Evolutionary conservation across 345 rosid genomes (phyloP).

Genomic region (Bruguiera gymnorhiza): DNA sequence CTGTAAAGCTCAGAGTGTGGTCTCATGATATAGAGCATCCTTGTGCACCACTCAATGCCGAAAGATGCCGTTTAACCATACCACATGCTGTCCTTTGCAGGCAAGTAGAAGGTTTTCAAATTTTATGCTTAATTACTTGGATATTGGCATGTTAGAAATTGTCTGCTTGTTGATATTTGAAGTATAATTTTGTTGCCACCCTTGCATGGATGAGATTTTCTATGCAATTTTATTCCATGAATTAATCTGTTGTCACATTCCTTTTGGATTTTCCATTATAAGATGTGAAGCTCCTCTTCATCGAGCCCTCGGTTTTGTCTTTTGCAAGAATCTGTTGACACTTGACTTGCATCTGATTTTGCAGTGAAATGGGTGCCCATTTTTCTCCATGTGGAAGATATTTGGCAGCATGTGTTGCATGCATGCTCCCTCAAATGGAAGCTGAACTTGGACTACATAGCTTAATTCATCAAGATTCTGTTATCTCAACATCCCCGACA

Average conservation of each 20-base stretch:
- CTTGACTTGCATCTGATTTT: slow-evolving; percentile 20
- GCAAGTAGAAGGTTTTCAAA: slow-evolving; percentile 32
- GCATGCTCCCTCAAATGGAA: slow-evolving; percentile 76
- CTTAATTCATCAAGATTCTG: slow-evolving; percentile 60
- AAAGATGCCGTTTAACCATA: slow-evolving; percentile 64
- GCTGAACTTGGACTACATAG: slow-evolving; percentile 74
- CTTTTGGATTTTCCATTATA: slow-evolving; percentile 1
- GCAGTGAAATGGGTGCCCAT: slow-evolving; percentile 99
- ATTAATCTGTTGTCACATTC: neutral
- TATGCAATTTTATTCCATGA: neutral
- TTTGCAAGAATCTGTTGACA: neutral
- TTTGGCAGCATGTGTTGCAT: slow-evolving; percentile 96
- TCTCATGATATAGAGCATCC: slow-evolving; percentile 73
- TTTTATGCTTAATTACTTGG: slow-evolving; percentile 4
- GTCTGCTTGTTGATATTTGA: neutral
- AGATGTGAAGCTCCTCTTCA: neutral
- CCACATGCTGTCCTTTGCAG: slow-evolving; percentile 98
- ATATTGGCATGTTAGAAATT: neutral
- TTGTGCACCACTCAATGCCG: slow-evolving; percentile 54
- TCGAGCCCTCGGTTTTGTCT: neutral
- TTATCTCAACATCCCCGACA: slow-evolving; percentile 85
- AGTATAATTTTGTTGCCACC: neutral
- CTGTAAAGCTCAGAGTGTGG: slow-evolving; percentile 92
- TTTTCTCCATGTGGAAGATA: slow-evolving; percentile 98
- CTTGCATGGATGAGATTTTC: neutral